Evolutionary conservation across 2,329 filamentous ascomycete genomes (phyloP).

Genomic region (Zymoseptoria passerinii): DNA sequence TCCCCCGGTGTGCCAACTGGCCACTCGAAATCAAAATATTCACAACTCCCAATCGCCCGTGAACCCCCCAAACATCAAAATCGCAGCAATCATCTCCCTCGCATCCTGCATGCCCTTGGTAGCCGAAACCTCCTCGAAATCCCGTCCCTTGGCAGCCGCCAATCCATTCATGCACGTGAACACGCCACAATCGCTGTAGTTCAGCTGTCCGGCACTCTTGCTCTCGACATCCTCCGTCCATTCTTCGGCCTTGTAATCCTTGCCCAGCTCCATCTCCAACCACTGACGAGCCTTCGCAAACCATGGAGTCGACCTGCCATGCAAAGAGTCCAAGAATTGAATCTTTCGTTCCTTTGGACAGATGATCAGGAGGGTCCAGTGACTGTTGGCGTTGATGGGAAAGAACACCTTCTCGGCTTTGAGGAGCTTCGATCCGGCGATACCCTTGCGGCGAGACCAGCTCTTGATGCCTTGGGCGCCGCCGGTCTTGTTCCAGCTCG

Average conservation of each 20-base stretch:
- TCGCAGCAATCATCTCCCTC: constrained; percentile 51
- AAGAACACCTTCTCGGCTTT: constrained; percentile 60
- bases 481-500: constrained; percentile 43
- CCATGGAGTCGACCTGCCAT: constrained; percentile 31
- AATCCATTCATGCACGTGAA: constrained; percentile 67
- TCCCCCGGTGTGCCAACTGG: not conserved
- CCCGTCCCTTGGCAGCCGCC: constrained; percentile 50
- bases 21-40: not conserved
- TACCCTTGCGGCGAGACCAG: constrained; percentile 50
- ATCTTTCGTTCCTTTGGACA: constrained; percentile 53
- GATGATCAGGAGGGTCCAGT: constrained; percentile 67
- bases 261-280: constrained; percentile 51
- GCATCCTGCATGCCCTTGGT: constrained; percentile 19
- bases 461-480: constrained; percentile 44
- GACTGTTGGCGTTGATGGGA: constrained; percentile 51
- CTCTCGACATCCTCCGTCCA: constrained; percentile 49
- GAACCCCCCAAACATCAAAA: constrained; percentile 61
- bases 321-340: constrained; percentile 62
- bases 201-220: constrained; percentile 51
- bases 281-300: constrained; percentile 39
- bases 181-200: constrained; percentile 68
- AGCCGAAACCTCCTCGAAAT: constrained; percentile 25
- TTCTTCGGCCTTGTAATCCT: constrained; percentile 47
- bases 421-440: constrained; percentile 54
- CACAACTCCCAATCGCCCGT: constrained; percentile 45